Conservation (phyloP, 2,329 filamentous ascomycete species). For the Colletotrichum godetiae region DNA sequence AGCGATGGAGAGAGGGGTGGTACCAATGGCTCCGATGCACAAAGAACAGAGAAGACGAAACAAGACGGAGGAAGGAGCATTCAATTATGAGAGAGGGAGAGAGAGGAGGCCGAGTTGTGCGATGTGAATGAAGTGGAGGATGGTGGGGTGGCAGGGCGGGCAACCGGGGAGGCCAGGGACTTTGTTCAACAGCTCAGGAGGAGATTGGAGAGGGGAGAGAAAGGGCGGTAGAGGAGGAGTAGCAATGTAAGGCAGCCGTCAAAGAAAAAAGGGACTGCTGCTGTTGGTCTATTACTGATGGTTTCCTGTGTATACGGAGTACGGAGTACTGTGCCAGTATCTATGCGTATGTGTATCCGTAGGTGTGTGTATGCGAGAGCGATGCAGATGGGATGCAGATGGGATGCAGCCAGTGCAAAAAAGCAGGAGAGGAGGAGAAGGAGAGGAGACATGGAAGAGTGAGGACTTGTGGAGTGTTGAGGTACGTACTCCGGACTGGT, state of each 20-base stretch:
- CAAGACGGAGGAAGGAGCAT: background rate
- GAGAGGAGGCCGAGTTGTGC: constrained; percentile 15
- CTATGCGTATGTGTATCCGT: background rate
- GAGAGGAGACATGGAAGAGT: background rate
- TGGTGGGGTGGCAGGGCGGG: constrained; percentile 8
- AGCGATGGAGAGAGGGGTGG: background rate
- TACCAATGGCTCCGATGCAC: background rate
- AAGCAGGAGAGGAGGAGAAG: constrained; percentile 5
- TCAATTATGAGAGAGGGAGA: constrained; percentile 8
- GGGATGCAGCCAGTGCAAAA: constrained; percentile 24
- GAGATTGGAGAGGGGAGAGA: background rate
- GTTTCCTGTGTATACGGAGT: background rate
- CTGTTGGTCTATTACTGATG: background rate
- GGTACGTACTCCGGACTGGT: background rate
- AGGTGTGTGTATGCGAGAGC: background rate
- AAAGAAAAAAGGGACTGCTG: background rate
- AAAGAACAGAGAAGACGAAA: background rate
- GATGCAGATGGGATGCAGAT: constrained; percentile 19
- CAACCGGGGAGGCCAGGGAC: background rate
- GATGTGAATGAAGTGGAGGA: background rate
- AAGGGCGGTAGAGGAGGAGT: background rate
- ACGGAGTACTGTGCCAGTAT: too few relatives aligned
- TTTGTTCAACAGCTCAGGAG: background rate
- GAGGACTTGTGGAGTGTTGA: background rate
- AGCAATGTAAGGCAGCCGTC: background rate